Conservation (phyloP, 345 rosid species). For the Excoecaria agallocha region DNA sequence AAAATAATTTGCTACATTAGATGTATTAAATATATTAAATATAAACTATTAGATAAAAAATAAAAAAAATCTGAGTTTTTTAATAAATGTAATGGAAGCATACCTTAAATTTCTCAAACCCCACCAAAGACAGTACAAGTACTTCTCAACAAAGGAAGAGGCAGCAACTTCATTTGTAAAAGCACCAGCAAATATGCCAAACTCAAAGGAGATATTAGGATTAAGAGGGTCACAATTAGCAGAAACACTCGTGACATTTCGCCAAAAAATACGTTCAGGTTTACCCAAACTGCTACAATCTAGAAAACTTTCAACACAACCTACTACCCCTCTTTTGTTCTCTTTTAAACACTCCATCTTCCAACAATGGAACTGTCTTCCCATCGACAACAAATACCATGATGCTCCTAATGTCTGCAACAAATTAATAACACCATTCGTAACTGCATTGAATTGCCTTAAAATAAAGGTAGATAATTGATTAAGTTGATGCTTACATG, state of each 20-base stretch:
- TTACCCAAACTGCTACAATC: conserved; percentile 51
- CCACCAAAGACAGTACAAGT: conserved; percentile 92
- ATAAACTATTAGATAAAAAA: too few relatives aligned
- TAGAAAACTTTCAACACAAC: conserved; percentile 51
- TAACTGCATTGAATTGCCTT: too few relatives aligned
- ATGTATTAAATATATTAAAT: too few relatives aligned
- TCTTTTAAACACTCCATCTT: conserved; percentile 32
- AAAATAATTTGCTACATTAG: neutral
- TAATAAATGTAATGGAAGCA: too few relatives aligned
- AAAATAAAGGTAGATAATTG: neutral
- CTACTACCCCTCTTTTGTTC: conserved; percentile 14
- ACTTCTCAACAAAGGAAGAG: conserved; percentile 52
- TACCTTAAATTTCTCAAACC: conserved; percentile 79
- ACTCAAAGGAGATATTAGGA: conserved; percentile 38
- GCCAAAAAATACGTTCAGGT: conserved; percentile 61
- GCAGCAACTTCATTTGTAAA: conserved; percentile 60
- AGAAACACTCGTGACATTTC: conserved; percentile 42
- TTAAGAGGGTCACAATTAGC: conserved; percentile 54
- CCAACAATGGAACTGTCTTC: conserved; percentile 81
- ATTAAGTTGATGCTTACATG: conserved; percentile 23
- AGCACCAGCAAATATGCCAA: conserved; percentile 74
- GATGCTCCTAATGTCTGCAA: conserved; percentile 73
- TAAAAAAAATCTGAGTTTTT: too few relatives aligned
- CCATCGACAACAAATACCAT: conserved; percentile 72
- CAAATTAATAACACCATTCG: neutral